Evolutionary conservation across 345 rosid genomes (phyloP), one percentile per base, ranked within the genome.

Genomic region (Eucalyptus victrix): DNA sequence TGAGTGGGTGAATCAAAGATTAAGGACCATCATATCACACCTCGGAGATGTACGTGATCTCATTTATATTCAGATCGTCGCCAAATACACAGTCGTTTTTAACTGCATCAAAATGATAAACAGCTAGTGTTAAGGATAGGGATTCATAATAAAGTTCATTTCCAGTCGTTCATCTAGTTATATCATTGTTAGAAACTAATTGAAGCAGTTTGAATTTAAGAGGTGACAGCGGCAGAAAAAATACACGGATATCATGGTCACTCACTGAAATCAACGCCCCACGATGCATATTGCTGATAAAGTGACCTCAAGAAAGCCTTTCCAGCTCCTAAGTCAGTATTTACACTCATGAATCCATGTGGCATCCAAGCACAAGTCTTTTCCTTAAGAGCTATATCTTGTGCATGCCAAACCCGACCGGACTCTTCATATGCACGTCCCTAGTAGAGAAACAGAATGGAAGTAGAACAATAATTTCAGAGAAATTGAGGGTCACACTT

Each of bases 231-330:
- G 16, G 83, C 47, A 76, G 45, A 9, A 19, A 72, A 72, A 37
- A 19, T 72, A 21, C 45, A 37, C 28, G 24, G 81, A 19, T 10
- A 7, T 40, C 28, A 12, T 40, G 6, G 47, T 76, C 47, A 76
- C 83, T 96, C 94, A 97, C 99, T 96, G 88, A 97, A 97, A 95
- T 97, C 99, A 24, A 97, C 95, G 17, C 98, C 99, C 99, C 99
- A 97, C 58, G 94, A 97, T 3, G 97, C 96, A 91, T 96, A 97
- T 90, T 95, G 98, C 88, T 90, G 88, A 90, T 96, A 95, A 89
- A 96, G 97, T 32, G 99, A 97, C 92, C 94, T 94, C 93, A 97
- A 93, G 94, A 97, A 97, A 9, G 99, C 96, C 92, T 92, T 95
- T 90, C 99, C 99, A 26, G 98, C 98, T 91, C 92, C 97, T 76